Base-by-base conservation (phyloP, 441 rosid species). In the Daphne laureola region DNA sequence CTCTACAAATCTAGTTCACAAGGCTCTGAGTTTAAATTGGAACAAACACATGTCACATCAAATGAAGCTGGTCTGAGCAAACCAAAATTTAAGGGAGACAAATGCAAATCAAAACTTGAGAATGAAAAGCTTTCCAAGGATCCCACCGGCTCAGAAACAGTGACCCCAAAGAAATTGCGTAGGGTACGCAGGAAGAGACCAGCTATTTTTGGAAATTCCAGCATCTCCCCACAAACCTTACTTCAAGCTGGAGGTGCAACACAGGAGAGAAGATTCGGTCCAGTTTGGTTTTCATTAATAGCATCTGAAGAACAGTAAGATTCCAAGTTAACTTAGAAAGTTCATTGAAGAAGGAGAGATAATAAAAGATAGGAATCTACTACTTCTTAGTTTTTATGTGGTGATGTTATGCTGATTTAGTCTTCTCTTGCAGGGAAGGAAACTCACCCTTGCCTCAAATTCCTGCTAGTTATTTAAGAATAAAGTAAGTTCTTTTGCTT, bases 301-400 rank as follows among this genome's bases (percentile, higher is more conserved):
- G 86, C 92, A 17, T 72, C 86, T 23, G 78, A 69, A 64, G 79
- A 81, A 51, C 86, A 78, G 92, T 84, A 65, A 81, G 84, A 64
- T 59, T 53, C 67, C 35, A 63, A 46, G 49, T 54, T 59, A 55
- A 17, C 59, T 53, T 65, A 67, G 50, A 46, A 49, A 51, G 42
- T 44, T 16, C 40, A 14, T 17, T 51, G 53, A 40, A 57, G 14
- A 41, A 8, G 5, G 47, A 23, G 21, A 31, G 38, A 9, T 31
- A 8, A 9, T 31, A 31, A 31, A 31, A n/a, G n/a, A n/a, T n/a
- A n/a, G 38, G 38, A 31, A 31, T 31, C 38, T 31, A 31, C 35
- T 57, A 14, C 46, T 53, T 42, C 8, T 43, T 21, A 21, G 21
- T 51, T 53, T 51, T 46, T 56, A 46, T 63, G 12, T 49, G 52